Evolutionary conservation across 257 asterid genomes (phyloP).

Genomic region (Nemophila menziesii): DNA sequence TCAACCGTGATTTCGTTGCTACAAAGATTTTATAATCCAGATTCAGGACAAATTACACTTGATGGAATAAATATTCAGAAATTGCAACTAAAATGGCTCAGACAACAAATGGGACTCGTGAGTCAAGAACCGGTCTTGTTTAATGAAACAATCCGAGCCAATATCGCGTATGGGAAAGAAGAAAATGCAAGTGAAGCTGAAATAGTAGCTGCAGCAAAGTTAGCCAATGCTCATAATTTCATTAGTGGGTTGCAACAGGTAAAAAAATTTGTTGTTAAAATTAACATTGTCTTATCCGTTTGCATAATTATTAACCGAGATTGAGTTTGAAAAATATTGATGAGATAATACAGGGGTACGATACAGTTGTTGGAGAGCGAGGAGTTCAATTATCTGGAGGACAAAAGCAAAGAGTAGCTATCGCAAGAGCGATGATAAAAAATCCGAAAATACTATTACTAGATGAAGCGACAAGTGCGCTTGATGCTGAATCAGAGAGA

Average conservation of each 20-base stretch:
- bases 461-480: constrained; percentile 66
- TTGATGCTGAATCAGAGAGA: constrained; percentile 69
- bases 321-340: background rate
- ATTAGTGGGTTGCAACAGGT: constrained; percentile 54
- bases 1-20: constrained; percentile 50
- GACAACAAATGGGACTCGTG: constrained; percentile 73
- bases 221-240: constrained; percentile 68
- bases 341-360: constrained; percentile 35
- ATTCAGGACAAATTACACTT: constrained; percentile 40
- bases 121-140: constrained; percentile 67
- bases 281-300: background rate
- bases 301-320: too few relatives aligned
- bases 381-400: constrained; percentile 69
- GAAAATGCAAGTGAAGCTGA: constrained; percentile 50
- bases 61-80: constrained; percentile 49
- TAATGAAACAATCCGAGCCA: constrained; percentile 48
- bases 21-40: constrained; percentile 50
- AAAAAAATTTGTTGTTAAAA: background rate
- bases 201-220: constrained; percentile 45
- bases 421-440: constrained; percentile 57
- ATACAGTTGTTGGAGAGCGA: constrained; percentile 58
- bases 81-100: constrained; percentile 47
- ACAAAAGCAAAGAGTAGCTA: constrained; percentile 61
- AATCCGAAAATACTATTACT: constrained; percentile 46
- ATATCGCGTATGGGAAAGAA: constrained; percentile 58